phyloP scores from a whole-genome alignment of 768 basidiomycete genomes.

The Boletales sp. region DNA sequence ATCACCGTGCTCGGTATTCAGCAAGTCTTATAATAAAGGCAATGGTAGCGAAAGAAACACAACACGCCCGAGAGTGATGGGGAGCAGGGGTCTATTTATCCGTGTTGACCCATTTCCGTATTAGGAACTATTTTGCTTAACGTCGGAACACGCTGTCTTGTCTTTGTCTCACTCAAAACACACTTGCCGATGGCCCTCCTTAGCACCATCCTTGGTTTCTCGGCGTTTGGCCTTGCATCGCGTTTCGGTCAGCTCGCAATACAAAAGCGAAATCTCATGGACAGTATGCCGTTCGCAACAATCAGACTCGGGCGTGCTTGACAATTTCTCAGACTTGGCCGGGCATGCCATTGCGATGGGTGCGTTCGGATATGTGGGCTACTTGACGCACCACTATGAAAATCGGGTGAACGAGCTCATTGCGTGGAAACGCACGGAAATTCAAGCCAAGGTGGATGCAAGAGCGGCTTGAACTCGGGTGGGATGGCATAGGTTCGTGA shows the following conservation, averaged over 20 bases:
- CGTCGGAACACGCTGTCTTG: constrained; percentile 7
- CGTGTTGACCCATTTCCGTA: constrained; percentile 18
- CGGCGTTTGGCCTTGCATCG: constrained; percentile 76
- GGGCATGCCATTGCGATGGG: constrained; percentile 69
- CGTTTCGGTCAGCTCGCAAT: constrained; percentile 87
- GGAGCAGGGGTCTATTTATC: constrained; percentile 22
- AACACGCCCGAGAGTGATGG: not conserved
- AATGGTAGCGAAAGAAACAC: not conserved
- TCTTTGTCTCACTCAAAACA: not conserved
- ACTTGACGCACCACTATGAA: constrained; percentile 72
- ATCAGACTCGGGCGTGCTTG: not conserved
- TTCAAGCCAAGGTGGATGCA: constrained; percentile 44
- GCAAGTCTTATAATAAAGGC: not conserved
- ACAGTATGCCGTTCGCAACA: constrained; percentile 53
- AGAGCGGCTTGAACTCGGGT: constrained; percentile 19
- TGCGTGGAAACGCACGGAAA: constrained; percentile 58
- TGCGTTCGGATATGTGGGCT: constrained; percentile 69
- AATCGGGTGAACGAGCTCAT: constrained; percentile 57
- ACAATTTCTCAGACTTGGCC: constrained; percentile 53
- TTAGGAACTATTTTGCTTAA: not conserved
- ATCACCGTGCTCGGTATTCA: constrained; percentile 4
- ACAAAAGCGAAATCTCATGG: constrained; percentile 72
- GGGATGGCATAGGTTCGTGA: constrained; percentile 22
- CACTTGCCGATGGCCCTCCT: constrained; percentile 54
- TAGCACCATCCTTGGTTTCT: constrained; percentile 72